Base-by-base conservation (phyloP, 495 filamentous ascomycete species). In the Acidiella bohemica region DNA sequence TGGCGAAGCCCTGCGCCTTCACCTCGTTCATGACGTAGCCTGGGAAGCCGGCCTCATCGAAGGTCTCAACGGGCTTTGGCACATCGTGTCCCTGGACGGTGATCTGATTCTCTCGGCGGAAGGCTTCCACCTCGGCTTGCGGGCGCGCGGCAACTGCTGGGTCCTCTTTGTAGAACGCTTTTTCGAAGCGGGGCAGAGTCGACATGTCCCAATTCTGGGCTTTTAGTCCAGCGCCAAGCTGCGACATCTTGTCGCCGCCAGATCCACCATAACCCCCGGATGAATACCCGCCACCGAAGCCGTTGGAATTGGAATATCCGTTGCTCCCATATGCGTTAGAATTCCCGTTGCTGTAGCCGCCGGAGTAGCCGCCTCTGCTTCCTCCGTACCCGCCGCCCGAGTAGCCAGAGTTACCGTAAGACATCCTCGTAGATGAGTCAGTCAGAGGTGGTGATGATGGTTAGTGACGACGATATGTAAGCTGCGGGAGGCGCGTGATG, bases 131-230 rank as follows among this genome's bases (percentile, higher is more conserved):
- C 39, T 95, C 87, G 29, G 71, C 74, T 28, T 73, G 60, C 11
- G 83, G 75, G 53, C 90, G 86, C 45, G 57, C 63, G 38, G 75
- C 59, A 21, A 97, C 90, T 42, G 73, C 71, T 4, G 76, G 72
- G 54, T 88, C 75, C 64, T 96, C 90, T 64, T 94, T 92, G 70
- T 97, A 97, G 70, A 97, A 97, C 19, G 81, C 85, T 67, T 97
- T 97, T 58, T 97, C 90, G 61, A 97, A 97, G 64, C 95, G 95
- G 47, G 90, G 87, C 17, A 97, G 56, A 18, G 77, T 65, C 58
- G 60, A 65, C 13, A 87, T 53, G 62, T 97, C 88, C 88, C 54
- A 95, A 30, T 73, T 70, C 51, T 92, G 90, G 49, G 76, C 75
- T 67, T 90, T 82, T 40, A 96, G 67, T 49, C 74, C 72, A 40